A percentile compares a stretch with the other conserved stretches of the same genome.
phyloP scores from a whole-genome alignment of 2,329 filamentous ascomycete species.

The Pseudonectria foliicola region DNA sequence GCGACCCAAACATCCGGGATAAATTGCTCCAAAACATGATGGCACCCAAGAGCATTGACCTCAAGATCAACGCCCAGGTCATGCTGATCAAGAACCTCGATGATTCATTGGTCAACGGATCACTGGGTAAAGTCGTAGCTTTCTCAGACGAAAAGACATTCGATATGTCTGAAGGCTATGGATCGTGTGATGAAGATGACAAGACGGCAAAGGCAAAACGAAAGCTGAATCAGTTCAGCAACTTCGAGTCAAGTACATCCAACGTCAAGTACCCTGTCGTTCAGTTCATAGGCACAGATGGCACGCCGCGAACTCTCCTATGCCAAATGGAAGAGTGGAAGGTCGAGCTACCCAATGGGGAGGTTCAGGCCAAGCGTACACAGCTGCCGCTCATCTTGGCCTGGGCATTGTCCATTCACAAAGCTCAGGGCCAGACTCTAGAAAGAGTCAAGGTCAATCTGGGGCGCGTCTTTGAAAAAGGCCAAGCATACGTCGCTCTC shows the following conservation, averaged over 20 bases:
- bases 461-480: constrained; percentile 89
- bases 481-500: constrained; percentile 93
- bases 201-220: constrained; percentile 43
- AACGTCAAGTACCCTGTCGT: constrained; percentile 71
- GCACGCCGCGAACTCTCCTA: constrained; percentile 56
- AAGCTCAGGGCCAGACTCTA: constrained; percentile 91
- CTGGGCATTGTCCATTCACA: constrained; percentile 96
- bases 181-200: constrained; percentile 36
- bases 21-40: constrained; percentile 85
- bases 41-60: constrained; percentile 70
- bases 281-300: constrained; percentile 71
- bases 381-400: constrained; percentile 86
- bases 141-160: constrained; percentile 34
- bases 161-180: constrained; percentile 33
- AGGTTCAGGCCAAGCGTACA: constrained; percentile 79
- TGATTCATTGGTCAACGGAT: constrained; percentile 87
- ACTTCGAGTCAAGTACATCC: constrained; percentile 36
- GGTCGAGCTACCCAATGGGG: constrained; percentile 90
- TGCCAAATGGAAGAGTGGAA: constrained; percentile 92
- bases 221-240: constrained; percentile 47
- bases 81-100: constrained; percentile 99
- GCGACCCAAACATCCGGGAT: constrained; percentile 65
- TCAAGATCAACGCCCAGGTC: constrained; percentile 91
- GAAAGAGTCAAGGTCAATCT: constrained; percentile 93
- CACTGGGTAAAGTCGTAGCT: constrained; percentile 69